Percentiles rank a stretch among this genome's conserved stretches.
Conservation (phyloP, 1,139 yeast genomes). For the Taiozyma onychis region DNA sequence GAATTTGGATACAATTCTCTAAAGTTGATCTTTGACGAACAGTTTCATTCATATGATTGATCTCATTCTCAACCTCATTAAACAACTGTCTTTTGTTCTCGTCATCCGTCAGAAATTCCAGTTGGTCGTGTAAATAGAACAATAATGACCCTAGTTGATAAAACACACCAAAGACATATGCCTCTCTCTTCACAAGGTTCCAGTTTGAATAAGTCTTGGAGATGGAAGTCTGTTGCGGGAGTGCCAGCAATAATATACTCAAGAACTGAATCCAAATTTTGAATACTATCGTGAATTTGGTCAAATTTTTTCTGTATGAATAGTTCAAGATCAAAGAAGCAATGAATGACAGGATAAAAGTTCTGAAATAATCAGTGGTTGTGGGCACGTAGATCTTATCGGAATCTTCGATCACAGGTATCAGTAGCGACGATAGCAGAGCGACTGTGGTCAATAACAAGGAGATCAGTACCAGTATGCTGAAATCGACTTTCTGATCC, state of each 20-base stretch:
- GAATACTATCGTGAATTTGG: slow-evolving; percentile 6
- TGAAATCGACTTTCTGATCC: slow-evolving; percentile 1
- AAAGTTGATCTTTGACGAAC: slow-evolving; percentile 19
- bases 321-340: slow-evolving; percentile 16
- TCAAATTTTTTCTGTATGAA: slow-evolving; percentile 8
- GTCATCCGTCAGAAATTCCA: slow-evolving; percentile 10
- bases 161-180: slow-evolving; percentile 18
- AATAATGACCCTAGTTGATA: slow-evolving; percentile 9
- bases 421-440: not conserved
- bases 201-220: slow-evolving; percentile 12
- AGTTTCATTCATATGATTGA: slow-evolving; percentile 7
- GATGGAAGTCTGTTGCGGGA: slow-evolving; percentile 19
- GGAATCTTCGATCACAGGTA: slow-evolving; percentile 10
- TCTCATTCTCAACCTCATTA: not conserved
- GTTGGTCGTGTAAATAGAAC: slow-evolving; percentile 12
- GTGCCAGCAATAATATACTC: slow-evolving; percentile 16
- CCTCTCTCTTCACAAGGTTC: slow-evolving; percentile 20
- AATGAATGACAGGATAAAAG: slow-evolving; percentile 12
- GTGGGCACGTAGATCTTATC: slow-evolving; percentile 16
- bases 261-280: slow-evolving; percentile 18
- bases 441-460: not conserved
- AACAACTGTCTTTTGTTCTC: slow-evolving; percentile 2
- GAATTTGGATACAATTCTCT: slow-evolving; percentile 18
- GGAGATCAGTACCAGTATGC: not conserved
- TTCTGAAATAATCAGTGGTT: slow-evolving; percentile 17